A percentile compares a stretch with the other conserved stretches of the same genome.
phyloP scores from a whole-genome alignment of 345 rosid species.

The Brassica napus region Da-Ae NC_063447.1:39657501-39658000 shows the following conservation, averaged over 20 bases:
- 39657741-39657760: too few relatives aligned
- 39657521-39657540: too few relatives aligned
- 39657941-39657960: not conserved
- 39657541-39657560: not conserved
- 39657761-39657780: too few relatives aligned
- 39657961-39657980: not conserved
- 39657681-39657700: too few relatives aligned
- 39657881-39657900: not conserved
- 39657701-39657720: too few relatives aligned
- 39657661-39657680: too few relatives aligned
- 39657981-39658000: not conserved
- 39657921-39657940: not conserved
- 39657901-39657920: not conserved
- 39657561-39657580: not conserved
- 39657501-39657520: not conserved
- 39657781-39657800: not conserved
- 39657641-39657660: too few relatives aligned
- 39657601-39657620: not conserved
- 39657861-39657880: not conserved
- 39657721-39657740: too few relatives aligned
- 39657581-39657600: not conserved
- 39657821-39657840: too few relatives aligned
- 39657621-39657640: too few relatives aligned
- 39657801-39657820: not conserved
- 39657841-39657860: not conserved